Base-by-base conservation (phyloP, 768 basidiomycete genomes). In the Agaricus sinodeliciosus region DNA sequence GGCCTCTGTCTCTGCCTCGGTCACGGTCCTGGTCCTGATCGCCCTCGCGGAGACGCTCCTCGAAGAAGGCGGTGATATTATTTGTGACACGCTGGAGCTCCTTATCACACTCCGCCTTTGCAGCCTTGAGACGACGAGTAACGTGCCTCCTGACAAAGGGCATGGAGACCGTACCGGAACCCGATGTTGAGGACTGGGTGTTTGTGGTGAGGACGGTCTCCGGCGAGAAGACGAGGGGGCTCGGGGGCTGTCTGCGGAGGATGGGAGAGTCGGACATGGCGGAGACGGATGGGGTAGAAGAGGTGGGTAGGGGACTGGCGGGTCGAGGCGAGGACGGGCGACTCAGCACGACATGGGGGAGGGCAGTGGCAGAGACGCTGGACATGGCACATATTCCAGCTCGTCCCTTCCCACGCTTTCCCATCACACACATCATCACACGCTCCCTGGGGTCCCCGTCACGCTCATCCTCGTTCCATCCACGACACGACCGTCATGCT, bases 31-130 rank as follows among this genome's bases (percentile, higher is more conserved):
- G 65, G 63, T 87, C 85, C 60, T 81, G 76, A 66, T 91, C 85
- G 49, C 77, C 82, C 58, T 90, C 88, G 42, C 87, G 77, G 35
- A 95, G 78, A 61, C 86, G 81, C 64, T 93, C 88, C 72, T 99
- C 95, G 60, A 96, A 95, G 70, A 93, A 97, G 36, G 83, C 69
- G 57, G 95, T 95, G 74, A 99, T 94, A 55, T 85, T 90, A 69
- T 90, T 86, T 55, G 94, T 92, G 65, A 97, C 89, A 64, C 92
- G 87, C 63, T 87, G 85, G 8, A 99, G 82, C 69, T 96, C 93
- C 75, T 89, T 90, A 80, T 99, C 93, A 76, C 95, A 99, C 58
- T 90, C 90, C 47, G 89, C 82, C 75, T 99, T 98, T 54, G 95
- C 94, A 3, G 87, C 87, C 72, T 85, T 88, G 69, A 98, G 83